phyloP scores from a whole-genome alignment of 108 stramenopile genomes.

The Aurantiochytrium sp. region DNA sequence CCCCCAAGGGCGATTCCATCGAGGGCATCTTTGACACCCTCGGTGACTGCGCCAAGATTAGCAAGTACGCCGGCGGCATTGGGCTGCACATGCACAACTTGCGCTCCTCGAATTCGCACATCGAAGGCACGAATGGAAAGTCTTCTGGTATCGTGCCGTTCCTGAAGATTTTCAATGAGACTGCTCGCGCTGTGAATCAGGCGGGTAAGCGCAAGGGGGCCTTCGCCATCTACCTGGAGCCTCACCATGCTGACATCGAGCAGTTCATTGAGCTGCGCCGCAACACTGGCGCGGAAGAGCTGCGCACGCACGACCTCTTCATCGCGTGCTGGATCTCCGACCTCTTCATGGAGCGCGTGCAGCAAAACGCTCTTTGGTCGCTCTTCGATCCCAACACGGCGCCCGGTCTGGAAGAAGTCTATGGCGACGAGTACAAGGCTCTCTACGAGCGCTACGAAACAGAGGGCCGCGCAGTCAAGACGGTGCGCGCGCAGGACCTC shows the following conservation, averaged over 20 bases:
- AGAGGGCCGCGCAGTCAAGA: constrained; percentile 63
- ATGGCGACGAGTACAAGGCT: constrained; percentile 76
- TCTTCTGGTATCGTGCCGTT: constrained; percentile 96
- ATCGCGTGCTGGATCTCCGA: constrained; percentile 95
- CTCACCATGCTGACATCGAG: constrained; percentile 91
- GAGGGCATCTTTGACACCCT: constrained; percentile 92
- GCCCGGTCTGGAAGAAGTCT: constrained; percentile 70
- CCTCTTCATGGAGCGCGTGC: constrained; percentile 91
- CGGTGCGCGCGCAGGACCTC: constrained; percentile 71
- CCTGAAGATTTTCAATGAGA: constrained; percentile 94
- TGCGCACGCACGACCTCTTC: constrained; percentile 89
- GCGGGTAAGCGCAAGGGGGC: constrained; percentile 92
- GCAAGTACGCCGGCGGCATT: constrained; percentile 79
- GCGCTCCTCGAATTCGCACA: constrained; percentile 77
- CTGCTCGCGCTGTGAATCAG: constrained; percentile 91
- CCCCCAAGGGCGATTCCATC: constrained; percentile 93
- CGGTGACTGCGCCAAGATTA: constrained; percentile 69
- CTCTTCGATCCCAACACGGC: constrained; percentile 87
- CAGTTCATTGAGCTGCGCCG: constrained; percentile 85
- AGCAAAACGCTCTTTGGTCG: constrained; percentile 77
- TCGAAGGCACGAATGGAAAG: constrained; percentile 82
- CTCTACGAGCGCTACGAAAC: constrained; percentile 76
- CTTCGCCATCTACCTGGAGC: constrained; percentile 90
- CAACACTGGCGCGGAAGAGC: constrained; percentile 93
- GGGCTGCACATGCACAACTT: constrained; percentile 87